phyloP scores from a whole-genome alignment of 1,284 basidiomycete species.

The Irpex sp. region DNA sequence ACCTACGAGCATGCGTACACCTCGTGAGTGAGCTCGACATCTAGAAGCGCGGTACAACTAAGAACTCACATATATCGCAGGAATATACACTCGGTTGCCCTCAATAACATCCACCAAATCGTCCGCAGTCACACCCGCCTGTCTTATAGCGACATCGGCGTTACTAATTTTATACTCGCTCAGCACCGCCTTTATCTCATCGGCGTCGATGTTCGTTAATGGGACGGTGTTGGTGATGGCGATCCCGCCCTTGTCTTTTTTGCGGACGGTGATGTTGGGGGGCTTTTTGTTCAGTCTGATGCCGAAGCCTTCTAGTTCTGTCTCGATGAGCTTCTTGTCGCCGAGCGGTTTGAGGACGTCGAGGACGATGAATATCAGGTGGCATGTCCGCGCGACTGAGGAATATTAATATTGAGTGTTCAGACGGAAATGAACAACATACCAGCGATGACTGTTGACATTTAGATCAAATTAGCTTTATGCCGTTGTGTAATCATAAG shows the following conservation, averaged over 20 bases:
- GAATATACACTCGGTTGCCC: constrained; percentile 93
- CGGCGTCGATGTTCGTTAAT: constrained; percentile 92
- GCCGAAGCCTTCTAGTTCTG: constrained; percentile 94
- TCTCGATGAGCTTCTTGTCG: constrained; percentile 89
- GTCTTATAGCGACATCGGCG: constrained; percentile 90
- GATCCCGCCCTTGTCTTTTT: constrained; percentile 93
- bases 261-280: constrained; percentile 83
- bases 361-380: constrained; percentile 97
- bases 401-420: constrained; percentile 1
- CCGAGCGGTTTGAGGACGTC: constrained; percentile 96
- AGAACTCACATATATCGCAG: constrained; percentile 74
- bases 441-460: constrained; percentile 72
- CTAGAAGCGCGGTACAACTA: background rate
- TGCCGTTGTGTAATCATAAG: too few relatives aligned
- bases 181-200: constrained; percentile 94
- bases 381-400: constrained; percentile 92
- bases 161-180: constrained; percentile 91
- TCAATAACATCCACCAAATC: constrained; percentile 97
- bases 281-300: constrained; percentile 96
- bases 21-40: background rate
- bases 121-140: constrained; percentile 90
- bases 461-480: too few relatives aligned
- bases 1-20: constrained; percentile 37
- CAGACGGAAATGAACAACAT: constrained; percentile 21
- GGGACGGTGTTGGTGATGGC: constrained; percentile 95